Conservation (phyloP, 73 alveolate genomes). For the Tetrahymena thermophila region DNA sequence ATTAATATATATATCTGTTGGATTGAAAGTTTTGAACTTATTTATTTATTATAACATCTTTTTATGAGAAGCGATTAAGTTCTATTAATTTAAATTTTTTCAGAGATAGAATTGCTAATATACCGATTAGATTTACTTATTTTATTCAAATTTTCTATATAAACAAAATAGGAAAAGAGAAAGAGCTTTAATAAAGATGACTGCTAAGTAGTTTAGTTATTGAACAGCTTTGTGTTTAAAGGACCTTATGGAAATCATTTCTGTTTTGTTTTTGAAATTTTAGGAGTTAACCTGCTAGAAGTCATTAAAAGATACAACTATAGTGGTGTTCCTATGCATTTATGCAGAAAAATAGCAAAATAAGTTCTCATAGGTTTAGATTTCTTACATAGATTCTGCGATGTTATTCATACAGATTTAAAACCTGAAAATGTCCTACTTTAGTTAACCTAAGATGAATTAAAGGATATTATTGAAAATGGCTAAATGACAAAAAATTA, state of each 20-base stretch:
- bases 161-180: constrained; percentile 3
- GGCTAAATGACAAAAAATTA: constrained; percentile 21
- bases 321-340: constrained; percentile 57
- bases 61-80: too few species aligned
- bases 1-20: background rate
- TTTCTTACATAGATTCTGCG: constrained; percentile 90
- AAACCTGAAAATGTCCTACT: constrained; percentile 93
- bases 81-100: too few species aligned
- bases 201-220: constrained; percentile 39
- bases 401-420: constrained; percentile 92
- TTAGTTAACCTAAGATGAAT: constrained; percentile 68
- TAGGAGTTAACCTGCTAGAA: constrained; percentile 96
- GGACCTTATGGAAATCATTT: constrained; percentile 62
- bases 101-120: too few species aligned
- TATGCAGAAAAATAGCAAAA: constrained; percentile 71
- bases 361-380: constrained; percentile 95
- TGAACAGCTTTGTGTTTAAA: constrained; percentile 37
- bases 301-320: constrained; percentile 78
- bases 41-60: too few species aligned
- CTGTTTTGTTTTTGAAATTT: constrained; percentile 96
- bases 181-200: constrained; percentile 21
- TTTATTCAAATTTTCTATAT: background rate
- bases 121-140: too few species aligned
- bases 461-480: constrained; percentile 59
- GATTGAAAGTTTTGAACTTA: too few species aligned